Base-by-base conservation (phyloP, 495 filamentous ascomycete genomes). In the Monascus purpureus region DNA sequence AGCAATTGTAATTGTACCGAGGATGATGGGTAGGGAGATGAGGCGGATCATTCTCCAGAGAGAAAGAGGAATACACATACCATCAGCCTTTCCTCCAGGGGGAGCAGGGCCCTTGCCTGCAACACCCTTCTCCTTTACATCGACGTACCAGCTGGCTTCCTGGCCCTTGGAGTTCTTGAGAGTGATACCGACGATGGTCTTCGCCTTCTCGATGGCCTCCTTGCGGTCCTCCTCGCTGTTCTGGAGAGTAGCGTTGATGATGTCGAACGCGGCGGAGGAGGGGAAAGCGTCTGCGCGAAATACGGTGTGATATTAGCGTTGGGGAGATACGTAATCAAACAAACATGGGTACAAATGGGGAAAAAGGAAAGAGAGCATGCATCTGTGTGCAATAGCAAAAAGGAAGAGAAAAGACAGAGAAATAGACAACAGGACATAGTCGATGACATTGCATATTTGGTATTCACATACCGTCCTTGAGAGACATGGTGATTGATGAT, bases 71-170 rank as follows among this genome's bases (percentile, higher is more conserved):
- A n/a, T 22, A 14, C 23, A 60, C 75, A 55, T 48, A 92, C 84
- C 84, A 51, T 76, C 81, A 9, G 87, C 72, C 64, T 95, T 93
- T 40, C 67, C 68, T 35, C 75, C 78, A 29, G 61, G 47, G 14
- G 75, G 75, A 25, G 63, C 64, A 12, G 68, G 49, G 28, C 88
- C 90, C 52, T 80, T 77, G 41, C 70, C 79, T 12, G 93, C 90
- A 17, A 64, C 68, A 31, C 88, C 90, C 43, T 80, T 82, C 43
- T 83, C 69, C 67, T 95, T 96, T 24, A 96, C 70, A 57, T 97
- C 90, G 48, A 97, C 86, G 65, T 88, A 70, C 88, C 88, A 97
- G 62, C 72, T 78, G 41, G 79, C 73, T 38, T 73, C 75, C 58
- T 82, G 70, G 36, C 81, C 83, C 13, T 68, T 67, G 33, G 62